A percentile compares a stretch with the other conserved stretches of the same genome.
Evolutionary conservation across 371 early-diverging fungal genomes (phyloP).

Genomic region (Chytridium lagenaria): DNA sequence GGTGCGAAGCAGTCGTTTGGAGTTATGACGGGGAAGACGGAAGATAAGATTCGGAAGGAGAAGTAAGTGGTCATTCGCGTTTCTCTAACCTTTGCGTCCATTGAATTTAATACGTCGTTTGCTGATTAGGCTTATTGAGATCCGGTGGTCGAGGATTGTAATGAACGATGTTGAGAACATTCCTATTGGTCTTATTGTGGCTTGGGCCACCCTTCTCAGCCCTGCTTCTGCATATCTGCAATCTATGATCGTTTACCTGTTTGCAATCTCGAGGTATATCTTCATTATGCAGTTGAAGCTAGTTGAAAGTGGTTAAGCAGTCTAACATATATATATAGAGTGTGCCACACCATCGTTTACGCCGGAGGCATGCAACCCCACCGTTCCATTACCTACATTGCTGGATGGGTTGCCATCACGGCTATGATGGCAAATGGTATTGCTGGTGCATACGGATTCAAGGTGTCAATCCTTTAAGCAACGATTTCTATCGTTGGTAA

Average conservation of each 20-base stretch:
- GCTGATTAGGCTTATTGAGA: slow-evolving; percentile 26
- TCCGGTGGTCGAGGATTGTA: slow-evolving; percentile 41
- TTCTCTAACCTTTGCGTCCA: no score
- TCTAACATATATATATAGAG: neutral
- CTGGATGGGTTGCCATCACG: neutral
- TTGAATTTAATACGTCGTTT: no score
- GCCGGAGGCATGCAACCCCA: slow-evolving; percentile 37
- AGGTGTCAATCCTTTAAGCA: no score
- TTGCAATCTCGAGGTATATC: neutral
- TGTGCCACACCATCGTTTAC: slow-evolving; percentile 28
- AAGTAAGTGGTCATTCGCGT: no score
- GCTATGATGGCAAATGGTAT: slow-evolving; percentile 26
- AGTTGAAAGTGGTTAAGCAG: no score
- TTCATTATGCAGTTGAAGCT: no score
- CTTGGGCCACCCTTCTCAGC: neutral
- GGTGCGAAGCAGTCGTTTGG: slow-evolving; percentile 24
- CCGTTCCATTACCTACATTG: slow-evolving; percentile 30
- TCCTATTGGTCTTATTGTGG: slow-evolving; percentile 37
- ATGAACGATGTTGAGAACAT: slow-evolving; percentile 45
- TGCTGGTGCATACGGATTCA: no score
- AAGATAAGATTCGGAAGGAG: slow-evolving; percentile 1
- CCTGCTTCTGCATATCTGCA: no score
- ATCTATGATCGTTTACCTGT: no score
- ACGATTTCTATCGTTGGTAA: no score
- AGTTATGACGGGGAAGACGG: neutral